Evolutionary conservation across 345 rosid genomes (phyloP).

Genomic region (Theobroma cacao): DNA sequence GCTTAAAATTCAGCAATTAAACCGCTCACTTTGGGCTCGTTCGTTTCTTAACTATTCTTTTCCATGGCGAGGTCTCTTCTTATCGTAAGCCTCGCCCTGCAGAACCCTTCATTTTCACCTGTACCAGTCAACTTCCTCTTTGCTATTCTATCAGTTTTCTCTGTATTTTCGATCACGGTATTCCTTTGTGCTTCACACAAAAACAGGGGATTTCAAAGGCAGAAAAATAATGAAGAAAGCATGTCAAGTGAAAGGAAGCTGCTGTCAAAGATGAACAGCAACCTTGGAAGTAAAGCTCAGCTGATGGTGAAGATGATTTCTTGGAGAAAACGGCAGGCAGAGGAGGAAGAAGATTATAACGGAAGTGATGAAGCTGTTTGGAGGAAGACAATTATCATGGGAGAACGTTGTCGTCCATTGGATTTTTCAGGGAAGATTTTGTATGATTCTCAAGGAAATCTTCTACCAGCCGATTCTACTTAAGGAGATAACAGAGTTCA

Average conservation of each 20-base stretch:
- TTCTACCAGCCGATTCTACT: constrained; percentile 10
- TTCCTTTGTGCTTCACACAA: constrained; percentile 22
- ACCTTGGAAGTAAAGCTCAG: constrained; percentile 39
- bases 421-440: constrained; percentile 51
- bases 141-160: neutral
- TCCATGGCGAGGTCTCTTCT: constrained; percentile 26
- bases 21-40: neutral
- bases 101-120: constrained; percentile 1
- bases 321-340: constrained; percentile 37
- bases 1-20: neutral
- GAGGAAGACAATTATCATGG: constrained; percentile 53
- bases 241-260: constrained; percentile 25
- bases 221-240: neutral
- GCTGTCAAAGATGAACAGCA: constrained; percentile 38
- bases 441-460: constrained; percentile 55
- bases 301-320: constrained; percentile 50
- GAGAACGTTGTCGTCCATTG: constrained; percentile 52
- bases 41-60: neutral
- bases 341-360: constrained; percentile 15
- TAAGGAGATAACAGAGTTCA: neutral
- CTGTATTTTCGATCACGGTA: constrained; percentile 17
- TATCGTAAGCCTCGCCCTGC: neutral
- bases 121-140: neutral
- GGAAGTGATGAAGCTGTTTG: constrained; percentile 36
- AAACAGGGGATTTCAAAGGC: neutral